phyloP scores from a whole-genome alignment of 2,329 filamentous ascomycete genomes.

The Colletotrichum salicis region DNA sequence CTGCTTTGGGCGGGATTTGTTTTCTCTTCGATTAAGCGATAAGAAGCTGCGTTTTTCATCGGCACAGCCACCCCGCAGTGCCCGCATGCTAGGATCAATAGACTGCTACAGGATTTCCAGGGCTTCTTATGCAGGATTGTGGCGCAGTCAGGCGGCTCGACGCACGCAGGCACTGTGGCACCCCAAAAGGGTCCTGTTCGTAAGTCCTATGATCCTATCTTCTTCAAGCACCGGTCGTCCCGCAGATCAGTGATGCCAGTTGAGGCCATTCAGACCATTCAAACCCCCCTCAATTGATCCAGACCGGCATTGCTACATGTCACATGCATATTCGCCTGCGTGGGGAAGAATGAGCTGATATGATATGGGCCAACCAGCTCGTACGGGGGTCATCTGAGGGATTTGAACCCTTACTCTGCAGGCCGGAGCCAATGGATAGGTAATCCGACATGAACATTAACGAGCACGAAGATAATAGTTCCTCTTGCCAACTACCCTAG shows the following conservation, averaged over 20 bases:
- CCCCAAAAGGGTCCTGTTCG: neutral
- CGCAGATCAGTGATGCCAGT: neutral
- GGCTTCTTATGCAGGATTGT: neutral
- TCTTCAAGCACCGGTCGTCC: neutral
- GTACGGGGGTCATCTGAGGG: constrained; percentile 18
- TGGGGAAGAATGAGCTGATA: neutral
- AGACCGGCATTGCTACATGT: neutral
- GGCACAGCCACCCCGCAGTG: neutral
- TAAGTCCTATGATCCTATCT: neutral
- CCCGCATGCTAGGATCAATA: neutral
- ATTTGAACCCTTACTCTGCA: constrained; percentile 9
- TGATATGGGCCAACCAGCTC: neutral
- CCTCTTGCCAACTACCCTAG: neutral
- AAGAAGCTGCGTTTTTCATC: neutral
- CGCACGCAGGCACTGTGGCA: neutral
- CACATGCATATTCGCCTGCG: neutral
- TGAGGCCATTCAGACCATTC: neutral
- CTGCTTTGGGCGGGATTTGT: neutral
- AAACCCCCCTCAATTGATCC: no score
- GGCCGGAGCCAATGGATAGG: neutral
- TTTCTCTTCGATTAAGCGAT: neutral
- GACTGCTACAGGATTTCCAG: neutral
- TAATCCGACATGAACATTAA: neutral
- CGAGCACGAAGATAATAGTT: neutral
- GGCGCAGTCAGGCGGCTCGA: constrained; percentile 1